Percentiles rank a stretch among this genome's conserved stretches.
These are phyloP conservation scores for Tulasnella sp. DNA, from an alignment of 768 basidiomycete species.

Conservation along the genomic window DNA sequence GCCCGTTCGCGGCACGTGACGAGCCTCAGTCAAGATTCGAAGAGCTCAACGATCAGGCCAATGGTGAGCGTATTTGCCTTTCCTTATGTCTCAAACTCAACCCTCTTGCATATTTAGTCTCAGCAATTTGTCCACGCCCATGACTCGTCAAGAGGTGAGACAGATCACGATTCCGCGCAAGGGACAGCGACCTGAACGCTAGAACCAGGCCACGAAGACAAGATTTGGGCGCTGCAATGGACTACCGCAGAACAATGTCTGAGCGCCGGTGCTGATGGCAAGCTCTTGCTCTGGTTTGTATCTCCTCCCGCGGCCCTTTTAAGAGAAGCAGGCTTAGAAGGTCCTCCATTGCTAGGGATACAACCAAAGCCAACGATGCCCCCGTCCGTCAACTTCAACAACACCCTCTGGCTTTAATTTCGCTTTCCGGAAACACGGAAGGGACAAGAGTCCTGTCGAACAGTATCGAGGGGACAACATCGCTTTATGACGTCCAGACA, in stretches of 20 bases:
- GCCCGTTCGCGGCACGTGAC: no score
- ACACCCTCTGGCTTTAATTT: conserved; percentile 82
- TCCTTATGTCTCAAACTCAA: background rate
- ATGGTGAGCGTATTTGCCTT: background rate
- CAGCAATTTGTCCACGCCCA: conserved; percentile 22
- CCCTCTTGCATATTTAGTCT: background rate
- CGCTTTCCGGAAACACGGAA: conserved; percentile 57
- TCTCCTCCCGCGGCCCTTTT: background rate
- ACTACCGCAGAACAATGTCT: conserved; percentile 53
- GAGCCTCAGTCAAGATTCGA: background rate
- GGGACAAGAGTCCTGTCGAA: conserved; percentile 67
- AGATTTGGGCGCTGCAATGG: conserved; percentile 74
- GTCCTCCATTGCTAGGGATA: conserved; percentile 37
- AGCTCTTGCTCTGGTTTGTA: conserved; percentile 38
- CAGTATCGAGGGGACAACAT: conserved; percentile 75
- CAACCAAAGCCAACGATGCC: conserved; percentile 47
- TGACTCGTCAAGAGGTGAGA: conserved; percentile 20
- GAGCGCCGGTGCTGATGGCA: conserved; percentile 71
- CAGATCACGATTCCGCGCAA: background rate
- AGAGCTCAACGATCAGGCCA: background rate
- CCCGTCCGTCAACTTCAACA: conserved; percentile 50
- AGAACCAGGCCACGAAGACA: conserved; percentile 59
- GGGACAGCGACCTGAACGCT: background rate
- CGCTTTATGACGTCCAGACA: conserved; percentile 59
- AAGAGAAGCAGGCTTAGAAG: background rate